phyloP scores from a whole-genome alignment of 208 protist species.

The Naegleria gruberi region DNA sequence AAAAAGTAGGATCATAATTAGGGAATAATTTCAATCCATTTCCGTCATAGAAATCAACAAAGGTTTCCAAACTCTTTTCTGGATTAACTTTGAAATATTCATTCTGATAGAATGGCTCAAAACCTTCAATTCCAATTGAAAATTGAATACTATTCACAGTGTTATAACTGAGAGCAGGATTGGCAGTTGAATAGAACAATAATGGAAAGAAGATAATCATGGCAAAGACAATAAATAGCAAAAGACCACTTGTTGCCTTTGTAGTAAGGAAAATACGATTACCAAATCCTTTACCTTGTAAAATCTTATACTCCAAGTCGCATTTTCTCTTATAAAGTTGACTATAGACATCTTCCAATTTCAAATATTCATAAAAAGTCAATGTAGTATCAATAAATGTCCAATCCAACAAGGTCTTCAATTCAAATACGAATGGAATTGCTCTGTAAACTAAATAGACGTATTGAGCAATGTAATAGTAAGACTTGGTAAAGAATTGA shows the following conservation, averaged over 20 bases:
- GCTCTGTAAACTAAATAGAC: constrained; percentile 49
- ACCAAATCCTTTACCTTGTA: not conserved
- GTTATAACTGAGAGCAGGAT: constrained; percentile 55
- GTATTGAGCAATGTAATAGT: constrained; percentile 35
- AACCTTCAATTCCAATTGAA: constrained; percentile 51
- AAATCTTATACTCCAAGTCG: constrained; percentile 9
- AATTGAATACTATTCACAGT: constrained; percentile 41
- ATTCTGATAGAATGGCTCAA: constrained; percentile 49
- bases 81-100: constrained; percentile 3
- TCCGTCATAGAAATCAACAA: not conserved
- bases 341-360: constrained; percentile 49
- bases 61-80: not conserved
- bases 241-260: constrained; percentile 35
- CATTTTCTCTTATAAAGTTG: not conserved
- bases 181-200: constrained; percentile 72
- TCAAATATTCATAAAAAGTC: constrained; percentile 59
- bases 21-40: not conserved
- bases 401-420: constrained; percentile 64
- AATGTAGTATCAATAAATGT: constrained; percentile 56
- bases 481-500: constrained; percentile 52
- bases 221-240: constrained; percentile 49
- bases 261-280: not conserved
- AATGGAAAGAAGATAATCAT: constrained; percentile 61
- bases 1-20: not conserved
- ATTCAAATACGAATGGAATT: constrained; percentile 67